A percentile compares a stretch with the other conserved stretches of the same genome.
Conservation (phyloP, 805 yeast species). For the Candida khao-thaluensis region DNA sequence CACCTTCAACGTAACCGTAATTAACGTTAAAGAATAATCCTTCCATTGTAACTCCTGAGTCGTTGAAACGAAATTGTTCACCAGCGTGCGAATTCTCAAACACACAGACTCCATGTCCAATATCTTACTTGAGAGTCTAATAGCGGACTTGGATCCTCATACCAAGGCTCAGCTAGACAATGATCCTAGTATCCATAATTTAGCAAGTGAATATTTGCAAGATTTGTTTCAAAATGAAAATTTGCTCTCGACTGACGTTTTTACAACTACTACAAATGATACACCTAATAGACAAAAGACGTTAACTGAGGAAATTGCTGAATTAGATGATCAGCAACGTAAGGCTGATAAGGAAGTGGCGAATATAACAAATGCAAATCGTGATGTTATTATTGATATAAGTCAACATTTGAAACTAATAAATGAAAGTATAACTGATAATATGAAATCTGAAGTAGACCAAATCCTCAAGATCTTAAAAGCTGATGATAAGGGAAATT, state of each 20-base stretch:
- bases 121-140: conserved; percentile 33
- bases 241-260: conserved; percentile 42
- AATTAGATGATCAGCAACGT: conserved; percentile 58
- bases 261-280: conserved; percentile 37
- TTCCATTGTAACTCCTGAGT: conserved; percentile 57
- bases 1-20: conserved; percentile 88
- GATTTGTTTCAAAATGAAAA: conserved; percentile 50
- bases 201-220: conserved; percentile 32
- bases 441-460: conserved; percentile 18
- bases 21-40: conserved; percentile 90
- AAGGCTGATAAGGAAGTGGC: conserved; percentile 46
- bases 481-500: background rate
- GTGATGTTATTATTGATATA: conserved; percentile 48
- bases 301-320: conserved; percentile 70
- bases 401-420: conserved; percentile 36
- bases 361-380: conserved; percentile 35
- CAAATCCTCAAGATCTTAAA: conserved; percentile 14
- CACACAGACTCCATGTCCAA: conserved; percentile 29
- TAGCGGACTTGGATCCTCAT: conserved; percentile 26
- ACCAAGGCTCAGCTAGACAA: conserved; percentile 19
- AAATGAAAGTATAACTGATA: conserved; percentile 21
- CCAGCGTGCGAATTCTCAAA: background rate
- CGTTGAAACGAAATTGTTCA: background rate
- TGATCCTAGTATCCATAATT: conserved; percentile 15
- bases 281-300: conserved; percentile 25